phyloP scores from a whole-genome alignment of 129 eudicot genomes.

The Cynara cardunculus region DNA sequence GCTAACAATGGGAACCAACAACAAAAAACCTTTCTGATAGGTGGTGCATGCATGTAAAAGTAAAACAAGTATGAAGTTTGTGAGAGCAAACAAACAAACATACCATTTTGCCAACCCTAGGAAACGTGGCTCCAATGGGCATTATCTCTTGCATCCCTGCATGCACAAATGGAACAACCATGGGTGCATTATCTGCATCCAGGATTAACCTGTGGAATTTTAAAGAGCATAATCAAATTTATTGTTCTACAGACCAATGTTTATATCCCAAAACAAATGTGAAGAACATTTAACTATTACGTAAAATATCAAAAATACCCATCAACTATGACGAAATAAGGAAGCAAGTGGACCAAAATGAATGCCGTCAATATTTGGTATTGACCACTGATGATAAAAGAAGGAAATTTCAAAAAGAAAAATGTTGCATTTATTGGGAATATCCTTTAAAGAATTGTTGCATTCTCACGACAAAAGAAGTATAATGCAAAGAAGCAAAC shows the following conservation, averaged over 20 bases:
- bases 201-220: slow-evolving; percentile 46
- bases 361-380: background rate
- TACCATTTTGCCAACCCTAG: slow-evolving; percentile 79
- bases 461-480: too few species aligned
- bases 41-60: background rate
- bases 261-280: background rate
- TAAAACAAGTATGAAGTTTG: background rate
- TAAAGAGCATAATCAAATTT: slow-evolving; percentile 2
- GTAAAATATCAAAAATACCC: background rate
- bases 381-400: background rate
- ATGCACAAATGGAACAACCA: slow-evolving; percentile 85
- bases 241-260: background rate
- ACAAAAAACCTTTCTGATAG: background rate
- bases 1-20: background rate
- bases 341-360: background rate
- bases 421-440: too few species aligned
- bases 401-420: background rate
- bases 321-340: background rate
- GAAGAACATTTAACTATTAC: background rate
- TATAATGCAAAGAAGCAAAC: too few species aligned
- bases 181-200: slow-evolving; percentile 65
- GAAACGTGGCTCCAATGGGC: slow-evolving; percentile 82
- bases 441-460: too few species aligned
- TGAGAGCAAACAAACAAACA: background rate
- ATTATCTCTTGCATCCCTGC: slow-evolving; percentile 85